Base-by-base conservation (phyloP, 2,329 filamentous ascomycete species). In the Truncatella angustata region DNA sequence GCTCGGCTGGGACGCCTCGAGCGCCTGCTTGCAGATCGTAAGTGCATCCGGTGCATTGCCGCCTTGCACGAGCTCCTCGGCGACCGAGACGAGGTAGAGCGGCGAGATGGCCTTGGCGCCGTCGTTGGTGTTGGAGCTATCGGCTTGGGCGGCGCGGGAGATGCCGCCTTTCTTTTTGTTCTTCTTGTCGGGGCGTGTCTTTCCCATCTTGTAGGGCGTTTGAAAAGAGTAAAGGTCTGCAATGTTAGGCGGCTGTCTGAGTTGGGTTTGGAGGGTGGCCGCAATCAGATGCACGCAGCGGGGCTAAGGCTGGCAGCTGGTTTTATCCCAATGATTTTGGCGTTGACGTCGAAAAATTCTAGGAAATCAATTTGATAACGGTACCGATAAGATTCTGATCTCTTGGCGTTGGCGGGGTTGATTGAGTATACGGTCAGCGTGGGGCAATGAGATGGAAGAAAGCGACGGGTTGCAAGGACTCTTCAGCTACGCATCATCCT, bases 171-270 rank as follows among this genome's bases (percentile, higher is more conserved):
- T 58, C 50, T 62, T 64, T 54, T 65, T 67, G 7, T 63, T 57
- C 53, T 66, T 66, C 48, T 64, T 68, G 44, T 66, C 63, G 16
- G 66, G 66, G 53, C 65, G 61, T 51, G 65, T 59, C 20, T 65
- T 65, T 35, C 64, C 66, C 66, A 68, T 68, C 18, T 45, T 51
- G 30, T 14, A 5, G 14, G 2, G 12, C 26, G 9, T 12, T 36
- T 39, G 20, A 39, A 35, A 9, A 23, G 7, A 28, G 20, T 24
- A 9, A 11, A 11, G 5, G 21, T 11, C 21, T 18, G 23, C 12
- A 14, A 4, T 18, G 40, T 30, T 16, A 5, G 26, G 12, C 1
- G 11, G 24, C 20, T n/a, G 42, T 9, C 21, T 24, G 21, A 9
- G 12, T 45, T 11, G 12, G 24, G 42, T 26, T 12, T 18, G 42